These are phyloP conservation scores for Xylariomycetidae sp. DNA, from an alignment of 2,329 filamentous ascomycete genomes.

Conservation along the genomic window DNA sequence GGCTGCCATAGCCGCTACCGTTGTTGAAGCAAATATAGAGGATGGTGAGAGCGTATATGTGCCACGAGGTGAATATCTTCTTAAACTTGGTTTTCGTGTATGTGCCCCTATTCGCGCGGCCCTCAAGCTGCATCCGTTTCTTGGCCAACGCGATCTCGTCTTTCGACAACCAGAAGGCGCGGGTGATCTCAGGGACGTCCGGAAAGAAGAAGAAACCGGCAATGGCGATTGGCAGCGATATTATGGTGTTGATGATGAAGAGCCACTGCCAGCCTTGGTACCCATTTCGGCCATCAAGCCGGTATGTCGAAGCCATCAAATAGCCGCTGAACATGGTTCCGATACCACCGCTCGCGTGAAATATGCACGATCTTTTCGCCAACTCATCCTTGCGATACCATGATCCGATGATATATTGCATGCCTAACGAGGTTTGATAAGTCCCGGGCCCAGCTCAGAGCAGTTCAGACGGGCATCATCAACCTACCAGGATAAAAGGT, in stretches of 20 bases:
- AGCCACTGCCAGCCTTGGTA: conserved; percentile 49
- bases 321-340: conserved; percentile 51
- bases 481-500: no score
- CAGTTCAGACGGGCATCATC: no score
- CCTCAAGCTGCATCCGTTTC: conserved; percentile 39
- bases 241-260: conserved; percentile 53
- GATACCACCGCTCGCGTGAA: conserved; percentile 47
- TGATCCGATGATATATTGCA: conserved; percentile 34
- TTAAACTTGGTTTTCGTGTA: conserved; percentile 46
- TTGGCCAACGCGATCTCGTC: conserved; percentile 34
- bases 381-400: conserved; percentile 38
- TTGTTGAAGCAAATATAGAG: conserved; percentile 65
- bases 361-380: conserved; percentile 50
- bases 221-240: conserved; percentile 47
- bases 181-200: conserved; percentile 36
- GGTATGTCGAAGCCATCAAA: conserved; percentile 48
- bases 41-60: conserved; percentile 54
- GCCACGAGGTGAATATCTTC: conserved; percentile 61
- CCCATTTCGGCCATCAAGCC: conserved; percentile 42
- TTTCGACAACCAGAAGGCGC: conserved; percentile 41
- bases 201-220: conserved; percentile 46
- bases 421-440: no score
- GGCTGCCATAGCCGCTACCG: conserved; percentile 38
- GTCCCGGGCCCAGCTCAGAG: no score
- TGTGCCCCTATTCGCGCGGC: conserved; percentile 35